These are phyloP conservation scores for Tricholoma matsutake DNA, from an alignment of 768 basidiomycete species.

Conservation along the genomic window DNA sequence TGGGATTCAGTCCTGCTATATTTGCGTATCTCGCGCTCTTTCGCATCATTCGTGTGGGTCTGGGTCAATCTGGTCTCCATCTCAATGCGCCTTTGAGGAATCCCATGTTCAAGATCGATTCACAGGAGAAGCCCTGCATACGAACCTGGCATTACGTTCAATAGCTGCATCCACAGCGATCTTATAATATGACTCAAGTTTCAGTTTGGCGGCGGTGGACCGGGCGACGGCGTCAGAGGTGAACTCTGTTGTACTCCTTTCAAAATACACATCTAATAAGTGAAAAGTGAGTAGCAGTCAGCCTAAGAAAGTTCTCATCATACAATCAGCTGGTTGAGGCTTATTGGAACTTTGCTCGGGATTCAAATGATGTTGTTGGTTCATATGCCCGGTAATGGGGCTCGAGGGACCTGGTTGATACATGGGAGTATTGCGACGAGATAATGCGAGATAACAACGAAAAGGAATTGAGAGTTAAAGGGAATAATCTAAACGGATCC, in stretches of 20 bases:
- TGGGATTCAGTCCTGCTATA: slow-evolving; percentile 86
- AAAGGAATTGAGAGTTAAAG: slow-evolving; percentile 12
- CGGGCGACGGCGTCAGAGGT: slow-evolving; percentile 85
- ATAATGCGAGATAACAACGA: slow-evolving; percentile 2
- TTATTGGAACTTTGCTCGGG: slow-evolving; percentile 37
- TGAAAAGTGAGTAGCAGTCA: slow-evolving; percentile 11
- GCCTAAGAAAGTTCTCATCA: slow-evolving; percentile 11
- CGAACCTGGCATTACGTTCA: slow-evolving; percentile 87
- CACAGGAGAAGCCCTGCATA: not conserved
- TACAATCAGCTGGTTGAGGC: slow-evolving; percentile 45
- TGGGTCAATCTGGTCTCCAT: slow-evolving; percentile 84
- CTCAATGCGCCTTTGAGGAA: slow-evolving; percentile 69
- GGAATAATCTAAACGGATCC: slow-evolving; percentile 7
- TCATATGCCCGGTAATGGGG: slow-evolving; percentile 24
- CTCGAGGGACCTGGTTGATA: slow-evolving; percentile 40
- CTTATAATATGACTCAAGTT: slow-evolving; percentile 97
- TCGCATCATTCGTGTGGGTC: slow-evolving; percentile 71
- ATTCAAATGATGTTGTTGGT: slow-evolving; percentile 31
- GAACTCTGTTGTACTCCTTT: slow-evolving; percentile 79
- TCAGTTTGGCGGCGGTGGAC: slow-evolving; percentile 91
- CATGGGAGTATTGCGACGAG: slow-evolving; percentile 21
- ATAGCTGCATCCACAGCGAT: slow-evolving; percentile 97
- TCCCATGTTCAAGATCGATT: not conserved
- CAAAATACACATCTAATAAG: slow-evolving; percentile 94
- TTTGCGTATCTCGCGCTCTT: slow-evolving; percentile 84